A percentile compares a stretch with the other conserved stretches of the same genome.
Evolutionary conservation across 768 basidiomycete species (phyloP).

Genomic region (Pleurotus eryngii): DNA sequence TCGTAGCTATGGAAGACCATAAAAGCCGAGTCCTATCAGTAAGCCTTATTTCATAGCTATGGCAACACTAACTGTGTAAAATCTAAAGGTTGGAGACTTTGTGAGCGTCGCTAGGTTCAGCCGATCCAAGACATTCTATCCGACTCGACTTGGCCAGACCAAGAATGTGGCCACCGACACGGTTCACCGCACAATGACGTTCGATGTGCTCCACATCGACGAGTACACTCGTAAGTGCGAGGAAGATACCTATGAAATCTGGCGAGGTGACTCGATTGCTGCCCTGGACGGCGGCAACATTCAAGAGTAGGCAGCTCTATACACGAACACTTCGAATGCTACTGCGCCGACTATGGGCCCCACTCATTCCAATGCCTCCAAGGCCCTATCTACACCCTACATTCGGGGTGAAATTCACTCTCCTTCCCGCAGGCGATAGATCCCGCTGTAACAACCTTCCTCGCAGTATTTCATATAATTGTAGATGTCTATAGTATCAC

Average conservation of each 20-base stretch:
- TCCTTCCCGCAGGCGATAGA: background rate
- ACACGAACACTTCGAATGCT: background rate
- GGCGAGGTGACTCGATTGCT: background rate
- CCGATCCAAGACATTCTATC: too few relatives aligned
- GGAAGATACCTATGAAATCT: background rate
- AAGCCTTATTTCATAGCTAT: too few relatives aligned
- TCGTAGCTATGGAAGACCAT: too few relatives aligned
- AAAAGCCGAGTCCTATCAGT: too few relatives aligned
- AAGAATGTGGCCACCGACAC: background rate
- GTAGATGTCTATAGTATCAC: too few relatives aligned
- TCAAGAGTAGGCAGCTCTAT: too few relatives aligned
- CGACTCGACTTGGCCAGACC: background rate
- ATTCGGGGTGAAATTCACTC: background rate
- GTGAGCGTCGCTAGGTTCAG: too few relatives aligned
- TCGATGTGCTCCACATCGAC: background rate
- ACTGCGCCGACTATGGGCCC: slow-evolving; percentile 1
- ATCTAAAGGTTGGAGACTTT: too few relatives aligned
- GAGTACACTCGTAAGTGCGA: background rate
- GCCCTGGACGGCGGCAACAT: too few relatives aligned
- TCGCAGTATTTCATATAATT: too few relatives aligned
- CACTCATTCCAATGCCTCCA: background rate
- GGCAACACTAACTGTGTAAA: too few relatives aligned
- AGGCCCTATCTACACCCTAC: background rate
- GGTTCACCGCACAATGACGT: background rate
- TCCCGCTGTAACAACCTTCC: too few relatives aligned